Percentiles rank a stretch among this genome's conserved stretches.
Evolutionary conservation across 106 monocot genomes (phyloP).

Genomic region (Amphibolis antarctica): DNA sequence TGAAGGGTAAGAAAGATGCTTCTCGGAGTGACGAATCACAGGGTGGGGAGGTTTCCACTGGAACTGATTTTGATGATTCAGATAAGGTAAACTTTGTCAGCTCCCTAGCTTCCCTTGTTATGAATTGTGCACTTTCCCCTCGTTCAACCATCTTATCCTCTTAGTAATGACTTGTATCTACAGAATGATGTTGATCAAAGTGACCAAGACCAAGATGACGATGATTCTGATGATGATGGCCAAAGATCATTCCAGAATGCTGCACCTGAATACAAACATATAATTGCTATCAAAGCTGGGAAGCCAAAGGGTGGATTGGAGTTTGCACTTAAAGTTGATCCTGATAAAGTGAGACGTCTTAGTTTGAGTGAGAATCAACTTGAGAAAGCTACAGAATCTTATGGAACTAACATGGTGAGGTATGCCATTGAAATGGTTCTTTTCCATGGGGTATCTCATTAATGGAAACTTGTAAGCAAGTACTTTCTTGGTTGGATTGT

Average conservation of each 20-base stretch:
- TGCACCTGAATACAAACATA: conserved; percentile 43
- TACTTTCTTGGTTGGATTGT: no score
- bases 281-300: conserved; percentile 51
- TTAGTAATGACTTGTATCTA: neutral
- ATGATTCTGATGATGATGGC: conserved; percentile 22
- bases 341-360: conserved; percentile 47
- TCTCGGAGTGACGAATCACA: conserved; percentile 30
- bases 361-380: conserved; percentile 56
- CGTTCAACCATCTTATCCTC: neutral
- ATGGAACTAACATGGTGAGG: conserved; percentile 60
- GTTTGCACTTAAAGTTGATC: conserved; percentile 31
- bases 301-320: conserved; percentile 33
- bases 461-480: neutral
- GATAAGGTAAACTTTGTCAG: conserved; percentile 30
- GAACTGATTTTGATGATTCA: conserved; percentile 24
- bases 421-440: conserved; percentile 5
- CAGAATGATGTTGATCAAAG: conserved; percentile 1
- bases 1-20: conserved; percentile 25
- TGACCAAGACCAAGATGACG: conserved; percentile 40
- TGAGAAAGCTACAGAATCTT: conserved; percentile 36
- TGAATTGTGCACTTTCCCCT: neutral
- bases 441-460: neutral
- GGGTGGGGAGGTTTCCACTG: conserved; percentile 43
- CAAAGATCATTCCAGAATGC: conserved; percentile 6
- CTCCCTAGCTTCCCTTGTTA: neutral